phyloP scores from a whole-genome alignment of 129 eudicot genomes.

The Flaveria linearis region DNA sequence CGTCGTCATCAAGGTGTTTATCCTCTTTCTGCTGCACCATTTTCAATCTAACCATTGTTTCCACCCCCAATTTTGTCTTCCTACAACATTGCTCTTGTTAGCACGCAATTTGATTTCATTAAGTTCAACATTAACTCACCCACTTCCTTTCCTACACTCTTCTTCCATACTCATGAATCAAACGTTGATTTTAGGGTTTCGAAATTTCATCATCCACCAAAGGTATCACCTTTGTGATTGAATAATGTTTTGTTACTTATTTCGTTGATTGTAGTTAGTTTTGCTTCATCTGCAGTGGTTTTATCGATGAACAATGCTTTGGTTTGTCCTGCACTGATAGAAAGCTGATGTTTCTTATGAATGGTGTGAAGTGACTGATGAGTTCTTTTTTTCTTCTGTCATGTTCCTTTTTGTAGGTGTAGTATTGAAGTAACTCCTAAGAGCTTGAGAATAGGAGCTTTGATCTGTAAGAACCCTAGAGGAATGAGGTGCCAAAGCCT shows the following conservation, averaged over 20 bases:
- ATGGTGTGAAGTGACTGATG: background rate
- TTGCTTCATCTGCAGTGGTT: too few species aligned
- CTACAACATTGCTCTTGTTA: background rate
- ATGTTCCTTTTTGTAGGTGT: conserved; percentile 1
- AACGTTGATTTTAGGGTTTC: conserved; percentile 36
- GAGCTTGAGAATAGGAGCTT: conserved; percentile 25
- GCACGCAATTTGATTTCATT: background rate
- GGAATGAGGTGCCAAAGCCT: conserved; percentile 28
- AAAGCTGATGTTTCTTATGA: background rate
- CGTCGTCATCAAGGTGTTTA: background rate
- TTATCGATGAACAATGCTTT: conserved; percentile 13
- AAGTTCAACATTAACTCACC: background rate
- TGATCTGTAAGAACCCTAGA: conserved; percentile 30
- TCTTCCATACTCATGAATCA: conserved; percentile 28
- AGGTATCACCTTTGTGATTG: conserved; percentile 29
- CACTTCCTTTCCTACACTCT: conserved; percentile 12
- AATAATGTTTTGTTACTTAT: background rate
- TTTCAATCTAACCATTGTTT: background rate
- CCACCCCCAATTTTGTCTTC: background rate
- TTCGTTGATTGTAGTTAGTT: background rate
- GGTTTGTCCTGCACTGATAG: background rate
- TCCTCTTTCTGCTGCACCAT: background rate
- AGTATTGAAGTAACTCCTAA: conserved; percentile 36
- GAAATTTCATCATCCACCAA: conserved; percentile 10
- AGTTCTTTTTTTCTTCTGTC: background rate